Base-by-base conservation (phyloP, 805 yeast genomes). In the Priceomyces melissophilus region DNA sequence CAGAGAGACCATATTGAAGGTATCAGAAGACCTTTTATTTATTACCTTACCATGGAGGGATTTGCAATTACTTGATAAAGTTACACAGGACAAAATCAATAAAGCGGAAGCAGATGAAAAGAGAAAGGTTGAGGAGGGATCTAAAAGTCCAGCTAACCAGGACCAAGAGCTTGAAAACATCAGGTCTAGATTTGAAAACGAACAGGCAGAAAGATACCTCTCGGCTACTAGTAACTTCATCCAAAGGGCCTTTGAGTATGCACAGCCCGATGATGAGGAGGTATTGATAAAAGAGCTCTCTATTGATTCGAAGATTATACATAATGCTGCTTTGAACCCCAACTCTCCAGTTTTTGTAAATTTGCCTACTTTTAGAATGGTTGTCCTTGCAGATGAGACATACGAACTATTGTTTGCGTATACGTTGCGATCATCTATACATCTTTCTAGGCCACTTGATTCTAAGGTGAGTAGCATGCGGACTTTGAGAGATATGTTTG, bases 361-460 rank as follows among this genome's bases (percentile, higher is more conserved):
- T 39, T 67, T 88, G 12, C 87, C 98, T 0, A 89, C 96, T 0
- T 91, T 91, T 65, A 71, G 98, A 46, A 91, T 91, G 99, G 95
- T 93, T 1, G 67, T 93, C 4, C 68, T 91, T 4, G 97, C 98
- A 0, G 96, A 90, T 58, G 98, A 89, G 54, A 86, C 96, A 0
- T 84, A 88, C 50, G 98, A 93, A 60, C 69, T 84, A 31, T 79
- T 91, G 46, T 93, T 93, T 64, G 73, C 87, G 10, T 67, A 71
- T 17, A 83, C 89, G 0, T 67, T 88, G 27, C 73, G 84, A 41
- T 60, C 70, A n/a, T 76, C 91, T 0, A 74, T 87, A 38, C 87
- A 85, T 55, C 71, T 87, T 36, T 75, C 78, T 42, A 75, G 76
- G 48, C 78, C 75, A 29, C 70, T 76, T 34, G 74, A 60, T 31